Base-by-base conservation (phyloP, 2,329 filamentous ascomycete genomes). In the Venturia oleaginea region DNA sequence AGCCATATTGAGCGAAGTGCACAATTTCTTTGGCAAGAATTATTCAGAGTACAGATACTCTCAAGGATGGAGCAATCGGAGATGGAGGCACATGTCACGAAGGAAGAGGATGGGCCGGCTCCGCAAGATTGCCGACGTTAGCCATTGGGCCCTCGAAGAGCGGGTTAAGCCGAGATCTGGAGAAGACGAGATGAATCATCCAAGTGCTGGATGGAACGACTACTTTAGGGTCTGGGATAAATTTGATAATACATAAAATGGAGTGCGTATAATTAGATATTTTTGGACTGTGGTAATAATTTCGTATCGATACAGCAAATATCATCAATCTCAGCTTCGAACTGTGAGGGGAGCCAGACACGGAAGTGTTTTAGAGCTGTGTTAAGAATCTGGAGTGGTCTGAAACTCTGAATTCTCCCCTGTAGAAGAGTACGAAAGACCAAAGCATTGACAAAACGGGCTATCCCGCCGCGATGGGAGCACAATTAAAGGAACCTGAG, bases 1-100 rank as follows among this genome's bases (percentile, higher is more conserved):
- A 64, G 79, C 78, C 81, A 83, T 42, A 57, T 34, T 60, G 5
- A 57, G 24, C 27, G 27, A 57, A 34, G 51, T 11, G 3, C 24
- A 57, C 51, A n/a, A 34, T 22, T 34, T 57, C 15, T 34, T 22
- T 32, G 30, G 30, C 27, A 15, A 22, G 51, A 27, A 17, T 51
- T 27, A 22, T 51, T 8, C 46, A 51, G 22, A 51, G 46, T 27
- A 27, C 4, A 30, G 46, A 3, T 4, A 27, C 5, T 11, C 15
- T 34, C 51, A 57, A 34, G 27, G 27, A 34, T 57, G 51, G 51
- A 57, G 51, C 51, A 32, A 55, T 57, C 30, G 10, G 13, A 46
- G 42, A 27, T 22, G 22, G 24, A 34, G 27, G 51, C 51, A 57
- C 30, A 57, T 57, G 51, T 51, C 46, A 15, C 22, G 46, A 51